A percentile compares a stretch with the other conserved stretches of the same genome.
phyloP scores from a whole-genome alignment of 345 rosid species.

The Eucalyptus brandiana region DNA sequence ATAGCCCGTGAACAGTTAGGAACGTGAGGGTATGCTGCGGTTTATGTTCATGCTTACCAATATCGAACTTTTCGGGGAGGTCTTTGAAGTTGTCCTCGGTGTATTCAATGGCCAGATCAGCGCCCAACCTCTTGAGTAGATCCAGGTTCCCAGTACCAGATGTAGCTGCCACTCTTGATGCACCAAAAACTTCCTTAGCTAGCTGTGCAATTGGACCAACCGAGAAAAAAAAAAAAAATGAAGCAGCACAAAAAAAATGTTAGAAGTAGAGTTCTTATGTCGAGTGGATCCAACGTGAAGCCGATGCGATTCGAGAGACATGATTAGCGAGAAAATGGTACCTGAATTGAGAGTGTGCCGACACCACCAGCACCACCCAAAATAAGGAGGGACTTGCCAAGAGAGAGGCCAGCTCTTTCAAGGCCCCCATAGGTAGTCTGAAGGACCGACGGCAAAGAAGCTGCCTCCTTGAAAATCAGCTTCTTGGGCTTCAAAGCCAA shows the following conservation, averaged over 20 bases:
- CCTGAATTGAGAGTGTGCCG: constrained; percentile 82
- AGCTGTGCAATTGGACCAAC: constrained; percentile 8
- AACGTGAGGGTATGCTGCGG: background rate
- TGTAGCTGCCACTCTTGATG: constrained; percentile 76
- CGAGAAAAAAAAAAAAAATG: background rate
- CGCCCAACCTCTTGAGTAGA: constrained; percentile 53
- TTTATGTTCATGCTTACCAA: background rate
- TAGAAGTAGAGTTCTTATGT: background rate
- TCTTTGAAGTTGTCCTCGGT: constrained; percentile 66
- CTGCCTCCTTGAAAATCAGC: constrained; percentile 61
- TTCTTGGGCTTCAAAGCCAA: constrained; percentile 61
- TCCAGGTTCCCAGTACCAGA: constrained; percentile 62
- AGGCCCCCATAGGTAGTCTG: constrained; percentile 72
- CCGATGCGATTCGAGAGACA: too few relatives aligned
- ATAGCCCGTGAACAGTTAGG: background rate
- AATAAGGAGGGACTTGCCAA: constrained; percentile 68
- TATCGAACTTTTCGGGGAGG: constrained; percentile 56
- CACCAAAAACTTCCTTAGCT: constrained; percentile 69
- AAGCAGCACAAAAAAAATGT: background rate
- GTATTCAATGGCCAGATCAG: constrained; percentile 78
- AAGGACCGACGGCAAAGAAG: constrained; percentile 66
- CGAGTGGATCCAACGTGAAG: background rate
- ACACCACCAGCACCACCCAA: background rate
- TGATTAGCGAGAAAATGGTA: background rate
- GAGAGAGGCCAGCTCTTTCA: constrained; percentile 51